Evolutionary conservation across 176 grass and related monocot genomes (phyloP).

Genomic region (Phoenix roebelenii): DNA sequence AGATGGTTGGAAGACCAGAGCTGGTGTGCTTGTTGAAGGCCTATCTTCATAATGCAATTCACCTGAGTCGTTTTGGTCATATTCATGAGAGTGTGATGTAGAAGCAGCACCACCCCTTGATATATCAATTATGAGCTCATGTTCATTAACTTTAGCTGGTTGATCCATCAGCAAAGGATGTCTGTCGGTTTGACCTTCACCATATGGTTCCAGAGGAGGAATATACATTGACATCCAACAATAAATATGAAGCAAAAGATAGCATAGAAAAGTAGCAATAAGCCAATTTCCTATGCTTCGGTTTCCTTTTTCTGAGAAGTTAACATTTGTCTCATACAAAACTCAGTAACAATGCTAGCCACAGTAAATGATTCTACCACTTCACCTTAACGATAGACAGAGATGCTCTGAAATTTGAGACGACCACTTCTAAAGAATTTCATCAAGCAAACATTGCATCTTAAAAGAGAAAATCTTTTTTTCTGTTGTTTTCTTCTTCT

Average conservation of each 20-base stretch:
- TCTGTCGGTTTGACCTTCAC: conserved; percentile 23
- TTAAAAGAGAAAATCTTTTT: too few species aligned
- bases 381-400: too few species aligned
- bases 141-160: conserved; percentile 20
- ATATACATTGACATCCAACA: conserved; percentile 13
- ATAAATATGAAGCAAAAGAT: neutral
- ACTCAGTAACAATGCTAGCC: too few species aligned
- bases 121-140: conserved; percentile 67
- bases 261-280: neutral
- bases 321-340: too few species aligned
- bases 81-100: conserved; percentile 19
- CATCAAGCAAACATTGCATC: too few species aligned
- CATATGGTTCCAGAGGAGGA: conserved; percentile 13
- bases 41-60: conserved; percentile 33
- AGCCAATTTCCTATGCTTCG: too few species aligned
- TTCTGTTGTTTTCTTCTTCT: too few species aligned
- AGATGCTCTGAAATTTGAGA: too few species aligned
- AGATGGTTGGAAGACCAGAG: conserved; percentile 43
- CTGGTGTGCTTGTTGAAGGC: conserved; percentile 36
- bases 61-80: conserved; percentile 32
- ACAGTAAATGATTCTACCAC: too few species aligned
- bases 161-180: conserved; percentile 36
- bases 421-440: too few species aligned
- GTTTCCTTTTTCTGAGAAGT: too few species aligned
- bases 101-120: conserved; percentile 41